Base-by-base conservation (phyloP, 2,329 filamentous ascomycete species). In the Cordyceps farinosa region DNA sequence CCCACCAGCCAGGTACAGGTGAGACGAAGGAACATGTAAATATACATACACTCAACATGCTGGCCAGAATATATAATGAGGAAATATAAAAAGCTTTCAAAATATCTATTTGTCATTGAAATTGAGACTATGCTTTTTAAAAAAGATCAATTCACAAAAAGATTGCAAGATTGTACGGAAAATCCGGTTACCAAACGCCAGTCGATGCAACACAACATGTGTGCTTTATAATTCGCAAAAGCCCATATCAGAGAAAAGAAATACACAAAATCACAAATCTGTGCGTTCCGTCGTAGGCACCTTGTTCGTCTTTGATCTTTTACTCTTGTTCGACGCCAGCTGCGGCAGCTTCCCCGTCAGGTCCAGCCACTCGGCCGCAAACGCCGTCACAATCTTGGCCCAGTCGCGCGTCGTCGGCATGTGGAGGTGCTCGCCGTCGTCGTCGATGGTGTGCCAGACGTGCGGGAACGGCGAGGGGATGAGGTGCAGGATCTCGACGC, bases 331-430 rank as follows among this genome's bases (percentile, higher is more conserved):
- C 30, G 66, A 57, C 34, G 62, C 52, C 61, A 66, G 62, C 66
- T 72, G 72, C 11, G 76, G 71, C 66, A 80, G 70, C 47, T 73
- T 71, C 6, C 72, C 71, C 29, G 77, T 77, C 65, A 98, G 76
- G 68, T 96, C 93, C 85, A 98, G 86, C 92, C 93, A 98, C 76
- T 98, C 94, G 0, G 90, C 88, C 40, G 87, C 84, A 78, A 98
- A 99, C 0, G 87, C 93, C 1, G 90, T 89, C 7, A 94, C 81
- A 55, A 99, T 88, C 73, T 85, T 87, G 22, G 90, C 86, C 95
- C 95, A 99, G 75, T 99, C 95, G 69, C 90, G 84, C 42, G 93
- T 85, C 0, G 90, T 94, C 9, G 85, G 80, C 68, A 89, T 79
- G 74, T 99, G 92, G 62, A 99, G 77, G 76, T 98, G 90, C 68